A percentile compares a stretch with the other conserved stretches of the same genome.
These are phyloP conservation scores for Syzygium grande DNA, from an alignment of 345 rosid species.

Conservation along the genomic window DNA sequence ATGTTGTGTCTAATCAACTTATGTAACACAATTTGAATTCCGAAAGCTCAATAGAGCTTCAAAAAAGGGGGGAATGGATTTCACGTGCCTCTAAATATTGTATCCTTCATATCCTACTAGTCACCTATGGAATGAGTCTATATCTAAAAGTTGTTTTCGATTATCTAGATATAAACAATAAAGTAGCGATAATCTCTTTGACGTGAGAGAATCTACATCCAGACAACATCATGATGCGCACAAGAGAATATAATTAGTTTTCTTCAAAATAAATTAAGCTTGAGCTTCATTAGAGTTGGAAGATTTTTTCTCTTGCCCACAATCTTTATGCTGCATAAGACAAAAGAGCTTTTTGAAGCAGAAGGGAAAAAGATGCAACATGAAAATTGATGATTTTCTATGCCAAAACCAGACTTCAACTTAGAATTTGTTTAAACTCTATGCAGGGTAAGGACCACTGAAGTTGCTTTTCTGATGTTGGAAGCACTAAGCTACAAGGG, in stretches of 20 bases:
- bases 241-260: background rate
- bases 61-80: background rate
- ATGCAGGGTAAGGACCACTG: background rate
- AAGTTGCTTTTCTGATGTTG: background rate
- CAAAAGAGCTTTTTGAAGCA: background rate
- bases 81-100: background rate
- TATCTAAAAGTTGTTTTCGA: background rate
- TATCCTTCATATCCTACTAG: background rate
- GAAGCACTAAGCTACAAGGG: background rate
- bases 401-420: background rate
- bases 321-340: background rate
- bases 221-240: background rate
- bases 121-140: background rate
- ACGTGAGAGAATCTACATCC: background rate
- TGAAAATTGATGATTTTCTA: background rate
- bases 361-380: background rate
- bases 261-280: background rate
- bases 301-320: background rate
- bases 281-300: background rate
- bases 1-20: background rate
- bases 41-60: background rate
- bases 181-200: background rate
- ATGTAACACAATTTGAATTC: background rate
- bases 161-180: background rate
- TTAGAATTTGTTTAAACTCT: background rate